A percentile compares a stretch with the other conserved stretches of the same genome.
phyloP scores from a whole-genome alignment of 495 filamentous ascomycete genomes.

The Penicillium salamii region DNA sequence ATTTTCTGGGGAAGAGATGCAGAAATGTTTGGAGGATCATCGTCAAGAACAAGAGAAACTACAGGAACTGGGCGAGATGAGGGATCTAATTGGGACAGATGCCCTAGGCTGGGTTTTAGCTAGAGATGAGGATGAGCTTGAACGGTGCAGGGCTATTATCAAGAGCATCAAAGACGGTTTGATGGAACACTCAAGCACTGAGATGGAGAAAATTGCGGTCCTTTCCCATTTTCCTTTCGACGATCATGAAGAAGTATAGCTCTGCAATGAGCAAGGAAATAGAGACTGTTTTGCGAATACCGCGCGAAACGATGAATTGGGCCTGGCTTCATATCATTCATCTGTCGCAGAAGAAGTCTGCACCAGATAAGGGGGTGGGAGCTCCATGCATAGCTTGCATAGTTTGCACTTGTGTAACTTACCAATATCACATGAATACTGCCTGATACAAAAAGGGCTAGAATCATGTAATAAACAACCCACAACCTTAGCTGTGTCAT shows the following conservation, averaged over 20 bases:
- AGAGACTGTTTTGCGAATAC: no score
- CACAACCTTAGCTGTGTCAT: no score
- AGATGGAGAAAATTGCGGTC: constrained; percentile 20
- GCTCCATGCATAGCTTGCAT: no score
- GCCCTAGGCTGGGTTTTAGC: constrained; percentile 25
- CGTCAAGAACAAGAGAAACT: constrained; percentile 20
- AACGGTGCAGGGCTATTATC: constrained; percentile 16
- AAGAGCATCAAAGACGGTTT: constrained; percentile 23
- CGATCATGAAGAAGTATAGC: constrained; percentile 29
- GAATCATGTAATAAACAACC: no score
- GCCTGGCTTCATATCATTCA: no score
- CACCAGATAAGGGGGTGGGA: no score
- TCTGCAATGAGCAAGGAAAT: no score
- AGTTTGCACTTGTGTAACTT: no score
- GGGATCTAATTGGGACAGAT: constrained; percentile 22
- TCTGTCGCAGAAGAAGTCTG: no score
- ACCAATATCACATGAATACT: no score
- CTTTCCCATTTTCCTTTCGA: constrained; percentile 26
- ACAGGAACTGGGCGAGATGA: constrained; percentile 25
- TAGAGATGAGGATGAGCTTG: constrained; percentile 24
- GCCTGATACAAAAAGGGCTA: no score
- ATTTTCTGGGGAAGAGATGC: constrained; percentile 18
- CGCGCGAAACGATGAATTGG: no score
- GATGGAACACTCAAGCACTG: constrained; percentile 22
- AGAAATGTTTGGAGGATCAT: constrained; percentile 8